Conservation (phyloP, 139 green algal species). For the Micractinium sp. region DNA sequence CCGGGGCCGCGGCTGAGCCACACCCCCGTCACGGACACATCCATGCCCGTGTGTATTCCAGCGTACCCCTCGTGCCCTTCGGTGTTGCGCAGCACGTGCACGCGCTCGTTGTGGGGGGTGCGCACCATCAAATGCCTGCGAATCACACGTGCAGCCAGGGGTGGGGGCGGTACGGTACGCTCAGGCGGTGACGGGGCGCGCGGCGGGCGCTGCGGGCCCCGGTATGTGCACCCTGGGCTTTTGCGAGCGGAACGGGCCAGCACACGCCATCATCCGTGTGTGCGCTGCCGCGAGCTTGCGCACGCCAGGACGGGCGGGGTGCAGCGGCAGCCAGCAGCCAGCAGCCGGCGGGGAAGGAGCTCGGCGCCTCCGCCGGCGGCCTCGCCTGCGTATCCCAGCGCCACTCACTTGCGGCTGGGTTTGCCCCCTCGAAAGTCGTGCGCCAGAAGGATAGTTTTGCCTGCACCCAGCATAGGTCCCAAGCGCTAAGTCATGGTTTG, state of each 20-base stretch:
- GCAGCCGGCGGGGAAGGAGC: too few relatives aligned
- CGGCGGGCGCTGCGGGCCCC: too few relatives aligned
- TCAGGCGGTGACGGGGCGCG: too few relatives aligned
- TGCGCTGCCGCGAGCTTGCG: background rate
- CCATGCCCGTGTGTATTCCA: background rate
- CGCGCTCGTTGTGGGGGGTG: background rate
- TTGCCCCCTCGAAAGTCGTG: background rate
- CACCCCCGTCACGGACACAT: background rate
- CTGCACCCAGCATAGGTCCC: background rate
- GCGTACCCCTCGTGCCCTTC: background rate
- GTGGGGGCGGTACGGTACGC: too few relatives aligned
- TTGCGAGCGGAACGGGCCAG: background rate
- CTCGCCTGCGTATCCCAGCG: too few relatives aligned
- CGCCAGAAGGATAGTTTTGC: background rate
- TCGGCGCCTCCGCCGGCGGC: too few relatives aligned
- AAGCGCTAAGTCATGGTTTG: too few relatives aligned
- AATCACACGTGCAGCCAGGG: too few relatives aligned
- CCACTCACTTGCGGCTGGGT: background rate
- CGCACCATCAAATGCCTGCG: background rate
- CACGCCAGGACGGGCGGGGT: background rate
- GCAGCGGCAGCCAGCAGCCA: background rate
- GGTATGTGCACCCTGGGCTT: background rate
- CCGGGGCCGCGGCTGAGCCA: background rate
- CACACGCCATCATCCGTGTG: background rate
- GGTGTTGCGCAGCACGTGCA: background rate